Evolutionary conservation across 2,329 filamentous ascomycete genomes (phyloP).

Genomic region (Gyromitra esculenta): DNA sequence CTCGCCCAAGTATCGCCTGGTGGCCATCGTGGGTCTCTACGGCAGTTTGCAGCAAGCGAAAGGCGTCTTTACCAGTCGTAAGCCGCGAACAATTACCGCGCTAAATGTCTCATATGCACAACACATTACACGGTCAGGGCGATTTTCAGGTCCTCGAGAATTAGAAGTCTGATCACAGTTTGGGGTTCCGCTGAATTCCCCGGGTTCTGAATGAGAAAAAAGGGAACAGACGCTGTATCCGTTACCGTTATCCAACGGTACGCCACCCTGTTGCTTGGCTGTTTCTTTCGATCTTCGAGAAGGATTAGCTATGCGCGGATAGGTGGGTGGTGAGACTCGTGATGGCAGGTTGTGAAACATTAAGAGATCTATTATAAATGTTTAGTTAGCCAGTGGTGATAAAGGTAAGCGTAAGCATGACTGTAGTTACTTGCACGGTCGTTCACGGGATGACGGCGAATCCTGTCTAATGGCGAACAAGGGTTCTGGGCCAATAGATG

Average conservation of each 20-base stretch:
- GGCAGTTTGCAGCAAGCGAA: background rate
- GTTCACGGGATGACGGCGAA: too few relatives aligned
- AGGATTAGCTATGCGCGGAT: background rate
- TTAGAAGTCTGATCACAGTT: background rate
- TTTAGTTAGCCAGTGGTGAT: too few relatives aligned
- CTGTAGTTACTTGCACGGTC: too few relatives aligned
- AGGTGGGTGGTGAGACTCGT: background rate
- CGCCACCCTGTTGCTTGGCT: background rate
- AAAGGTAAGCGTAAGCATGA: too few relatives aligned
- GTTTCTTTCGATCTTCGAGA: background rate
- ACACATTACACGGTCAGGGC: background rate
- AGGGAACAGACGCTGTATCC: background rate
- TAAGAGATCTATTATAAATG: too few relatives aligned
- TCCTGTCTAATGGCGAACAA: too few relatives aligned
- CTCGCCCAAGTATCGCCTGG: background rate
- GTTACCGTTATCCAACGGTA: background rate
- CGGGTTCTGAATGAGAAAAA: background rate
- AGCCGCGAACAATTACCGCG: conserved; percentile 14
- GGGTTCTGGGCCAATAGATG: too few relatives aligned
- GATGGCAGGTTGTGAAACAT: background rate
- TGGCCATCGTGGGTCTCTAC: background rate
- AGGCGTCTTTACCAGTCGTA: background rate
- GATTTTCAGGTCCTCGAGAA: background rate
- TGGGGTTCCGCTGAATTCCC: background rate
- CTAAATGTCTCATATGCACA: background rate